A percentile compares a stretch with the other conserved stretches of the same genome.
phyloP scores from a whole-genome alignment of 495 filamentous ascomycete species.

The Elasticomyces elasticus region DNA sequence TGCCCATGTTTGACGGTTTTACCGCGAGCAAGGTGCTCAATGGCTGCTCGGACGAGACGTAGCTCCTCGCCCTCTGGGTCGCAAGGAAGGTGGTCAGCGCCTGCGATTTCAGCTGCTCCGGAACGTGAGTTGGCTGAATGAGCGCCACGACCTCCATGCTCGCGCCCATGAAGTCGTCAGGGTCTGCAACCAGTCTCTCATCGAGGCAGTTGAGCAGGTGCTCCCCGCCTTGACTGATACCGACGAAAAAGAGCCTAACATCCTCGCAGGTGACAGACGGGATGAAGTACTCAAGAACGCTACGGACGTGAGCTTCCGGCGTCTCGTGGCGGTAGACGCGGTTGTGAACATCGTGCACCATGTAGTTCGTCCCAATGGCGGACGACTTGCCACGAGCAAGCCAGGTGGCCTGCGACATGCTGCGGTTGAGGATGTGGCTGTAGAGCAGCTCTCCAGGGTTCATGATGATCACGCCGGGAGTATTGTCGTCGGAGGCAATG shows the following conservation, averaged over 20 bases:
- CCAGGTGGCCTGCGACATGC: conserved; percentile 26
- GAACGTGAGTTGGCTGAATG: conserved; percentile 13
- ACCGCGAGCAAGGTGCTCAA: neutral
- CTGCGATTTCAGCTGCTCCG: neutral
- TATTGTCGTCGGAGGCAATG: neutral
- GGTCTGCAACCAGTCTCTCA: neutral
- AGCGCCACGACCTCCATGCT: conserved; percentile 5
- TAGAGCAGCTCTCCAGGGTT: conserved; percentile 33
- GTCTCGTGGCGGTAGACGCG: conserved; percentile 23
- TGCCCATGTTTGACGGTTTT: neutral
- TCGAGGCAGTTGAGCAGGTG: conserved; percentile 15
- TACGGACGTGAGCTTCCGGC: conserved; percentile 27
- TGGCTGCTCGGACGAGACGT: neutral
- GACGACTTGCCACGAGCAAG: conserved; percentile 20
- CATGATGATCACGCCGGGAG: conserved; percentile 31
- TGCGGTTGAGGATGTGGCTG: conserved; percentile 22
- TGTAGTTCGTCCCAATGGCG: conserved; percentile 14
- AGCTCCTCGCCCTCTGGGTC: neutral
- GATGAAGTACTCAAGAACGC: conserved; percentile 27
- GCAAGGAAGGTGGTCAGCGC: neutral
- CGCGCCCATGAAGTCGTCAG: neutral
- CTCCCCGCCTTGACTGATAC: conserved; percentile 26
- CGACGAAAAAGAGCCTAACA: conserved; percentile 32
- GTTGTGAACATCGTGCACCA: conserved; percentile 23
- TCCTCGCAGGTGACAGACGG: conserved; percentile 21